Evolutionary conservation across 305 asterid genomes (phyloP).

Genomic region (Fraxinus floribunda): DNA sequence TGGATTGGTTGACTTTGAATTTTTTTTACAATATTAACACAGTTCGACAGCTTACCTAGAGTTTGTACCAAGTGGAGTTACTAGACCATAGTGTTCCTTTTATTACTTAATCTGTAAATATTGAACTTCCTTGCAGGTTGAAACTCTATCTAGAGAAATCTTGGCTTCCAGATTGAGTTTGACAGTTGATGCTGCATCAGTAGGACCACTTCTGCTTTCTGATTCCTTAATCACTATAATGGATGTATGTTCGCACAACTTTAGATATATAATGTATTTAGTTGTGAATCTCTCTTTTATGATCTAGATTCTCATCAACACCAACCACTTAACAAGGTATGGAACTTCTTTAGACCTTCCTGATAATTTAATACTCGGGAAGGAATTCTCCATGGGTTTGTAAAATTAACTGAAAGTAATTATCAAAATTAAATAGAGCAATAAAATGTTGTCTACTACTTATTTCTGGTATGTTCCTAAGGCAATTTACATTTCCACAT

Average conservation of each 20-base stretch:
- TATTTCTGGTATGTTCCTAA: neutral
- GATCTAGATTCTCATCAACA: neutral
- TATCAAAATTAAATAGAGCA: neutral
- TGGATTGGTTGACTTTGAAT: neutral
- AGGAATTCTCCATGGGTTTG: neutral
- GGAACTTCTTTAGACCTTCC: neutral
- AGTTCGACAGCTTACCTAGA: neutral
- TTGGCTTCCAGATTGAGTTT: conserved; percentile 89
- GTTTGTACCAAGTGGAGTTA: neutral
- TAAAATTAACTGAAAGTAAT: neutral
- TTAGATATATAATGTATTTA: neutral
- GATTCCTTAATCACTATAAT: conserved; percentile 80
- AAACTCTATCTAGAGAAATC: conserved; percentile 80
- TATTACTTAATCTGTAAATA: conserved; percentile 17
- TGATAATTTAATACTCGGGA: neutral
- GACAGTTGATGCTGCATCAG: conserved; percentile 72
- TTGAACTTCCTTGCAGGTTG: conserved; percentile 62
- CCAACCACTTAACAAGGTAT: neutral
- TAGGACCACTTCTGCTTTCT: conserved; percentile 75
- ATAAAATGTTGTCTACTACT: neutral
- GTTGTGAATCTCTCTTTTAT: neutral
- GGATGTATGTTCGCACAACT: conserved; percentile 63
- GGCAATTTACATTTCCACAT: neutral
- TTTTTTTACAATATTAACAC: neutral
- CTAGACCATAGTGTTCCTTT: conserved; percentile 4